Evolutionary conservation across 805 yeast species (phyloP), one percentile per base, ranked within the genome.

Genomic region (Candida anglica): DNA sequence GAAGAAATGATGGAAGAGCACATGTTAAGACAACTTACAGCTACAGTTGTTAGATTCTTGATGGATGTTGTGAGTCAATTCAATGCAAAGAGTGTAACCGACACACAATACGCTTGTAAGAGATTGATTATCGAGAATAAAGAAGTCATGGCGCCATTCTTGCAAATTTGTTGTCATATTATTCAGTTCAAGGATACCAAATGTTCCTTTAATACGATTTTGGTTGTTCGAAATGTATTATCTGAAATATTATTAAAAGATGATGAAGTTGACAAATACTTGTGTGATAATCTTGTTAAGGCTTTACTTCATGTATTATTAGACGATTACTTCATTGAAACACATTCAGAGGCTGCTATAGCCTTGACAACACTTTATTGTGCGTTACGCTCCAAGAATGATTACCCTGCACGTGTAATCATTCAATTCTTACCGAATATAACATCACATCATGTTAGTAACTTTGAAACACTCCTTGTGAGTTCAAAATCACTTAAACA

Each of bases 1-100:
- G 96, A 89, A 46, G 98, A 93, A 53, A 93, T 93, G 94, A 82
- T 93, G 85, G 97, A 91, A 46, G 98, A 93, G 54, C 96, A 91
- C 57, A 73, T 91, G 68, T 65, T 91, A 39, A 71, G 98, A 46
- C 98, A 93, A 55, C 72, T 93, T 25, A 89, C 98, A 0, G 95
- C 95, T 2, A 89, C 94, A 3, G 86, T 86, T 8, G 96, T 83
- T 34, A 69, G 97, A 39, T 70, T 89, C 50, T 60, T 93, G 42
- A 86, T 89, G 58, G 98, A 91, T 53, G 68, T 88, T 31, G 84
- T 85, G 20, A 94, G 95, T 2, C 96, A 89, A 56, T 72, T 76
- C 34, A 74, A 85, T 33, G 63, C 72, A 19, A 66, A 60, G 48
- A 64, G 58, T 13, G 53, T 77, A 32, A 68, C 75, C 18, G 75